These are phyloP conservation scores for Tuctoria greenei DNA, from an alignment of 176 grass and related monocot species.

Conservation along the genomic window DNA sequence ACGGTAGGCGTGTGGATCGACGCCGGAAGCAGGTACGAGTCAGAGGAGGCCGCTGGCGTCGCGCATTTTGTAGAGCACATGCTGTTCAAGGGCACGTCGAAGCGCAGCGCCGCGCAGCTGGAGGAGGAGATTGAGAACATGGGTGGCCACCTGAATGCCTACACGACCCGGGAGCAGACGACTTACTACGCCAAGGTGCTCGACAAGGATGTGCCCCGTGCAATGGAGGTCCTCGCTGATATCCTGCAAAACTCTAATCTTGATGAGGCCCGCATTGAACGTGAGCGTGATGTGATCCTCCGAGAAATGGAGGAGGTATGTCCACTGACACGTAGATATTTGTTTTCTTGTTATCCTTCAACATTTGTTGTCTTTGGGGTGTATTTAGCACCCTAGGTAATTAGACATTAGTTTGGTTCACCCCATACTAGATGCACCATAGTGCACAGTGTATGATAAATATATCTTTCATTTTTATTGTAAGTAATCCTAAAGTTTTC, in stretches of 20 bases:
- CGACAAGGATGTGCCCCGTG: slow-evolving; percentile 79
- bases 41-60: slow-evolving; percentile 71
- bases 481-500: not conserved
- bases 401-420: not conserved
- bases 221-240: slow-evolving; percentile 70
- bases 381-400: not conserved
- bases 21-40: slow-evolving; percentile 86
- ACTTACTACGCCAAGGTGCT: slow-evolving; percentile 90
- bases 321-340: slow-evolving; percentile 13
- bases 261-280: slow-evolving; percentile 55
- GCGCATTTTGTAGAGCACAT: slow-evolving; percentile 99
- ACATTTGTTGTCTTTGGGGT: not conserved
- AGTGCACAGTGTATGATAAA: not conserved
- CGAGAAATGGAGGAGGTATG: slow-evolving; percentile 96
- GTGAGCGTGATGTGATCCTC: slow-evolving; percentile 83
- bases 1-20: slow-evolving; percentile 99
- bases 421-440: not conserved
- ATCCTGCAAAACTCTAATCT: slow-evolving; percentile 91
- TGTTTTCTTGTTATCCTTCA: not conserved
- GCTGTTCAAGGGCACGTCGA: slow-evolving; percentile 90
- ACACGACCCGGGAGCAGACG: slow-evolving; percentile 96
- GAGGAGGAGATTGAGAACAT: slow-evolving; percentile 99
- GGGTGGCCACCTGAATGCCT: slow-evolving; percentile 90
- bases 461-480: not conserved
- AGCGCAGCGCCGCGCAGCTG: slow-evolving; percentile 58